Evolutionary conservation across 257 asterid genomes (phyloP).

Genomic region (Solanum arcanum): DNA sequence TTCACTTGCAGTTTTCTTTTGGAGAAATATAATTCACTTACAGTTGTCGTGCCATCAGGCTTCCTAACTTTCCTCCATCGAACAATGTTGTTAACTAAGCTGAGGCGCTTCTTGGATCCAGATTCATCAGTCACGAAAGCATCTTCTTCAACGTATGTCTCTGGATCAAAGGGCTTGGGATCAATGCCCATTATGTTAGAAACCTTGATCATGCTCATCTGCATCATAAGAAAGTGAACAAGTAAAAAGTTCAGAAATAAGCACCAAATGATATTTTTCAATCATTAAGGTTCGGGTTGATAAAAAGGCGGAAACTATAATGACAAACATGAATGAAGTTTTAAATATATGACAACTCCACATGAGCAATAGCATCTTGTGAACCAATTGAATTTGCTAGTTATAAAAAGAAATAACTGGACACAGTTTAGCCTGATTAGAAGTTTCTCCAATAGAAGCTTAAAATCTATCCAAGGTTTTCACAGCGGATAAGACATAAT

Average conservation of each 20-base stretch:
- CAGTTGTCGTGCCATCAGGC: conserved; percentile 65
- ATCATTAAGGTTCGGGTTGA: background rate
- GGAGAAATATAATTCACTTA: conserved; percentile 31
- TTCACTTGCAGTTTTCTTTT: conserved; percentile 44
- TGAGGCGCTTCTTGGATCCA: conserved; percentile 76
- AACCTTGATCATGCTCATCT: conserved; percentile 97
- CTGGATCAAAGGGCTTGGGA: conserved; percentile 82
- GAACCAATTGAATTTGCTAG: background rate
- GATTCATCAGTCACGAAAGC: conserved; percentile 84
- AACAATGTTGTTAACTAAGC: conserved; percentile 89
- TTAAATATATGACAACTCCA: background rate
- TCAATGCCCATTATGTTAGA: conserved; percentile 98
- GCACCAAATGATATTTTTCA: background rate
- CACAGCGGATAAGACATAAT: background rate
- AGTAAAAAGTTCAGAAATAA: background rate
- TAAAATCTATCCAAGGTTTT: background rate
- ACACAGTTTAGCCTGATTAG: background rate
- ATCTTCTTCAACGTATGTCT: conserved; percentile 81
- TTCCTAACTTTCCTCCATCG: conserved; percentile 84
- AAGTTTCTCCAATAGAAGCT: background rate
- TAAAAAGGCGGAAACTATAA: background rate
- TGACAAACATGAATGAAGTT: background rate
- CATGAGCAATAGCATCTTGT: background rate
- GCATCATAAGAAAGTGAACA: conserved; percentile 19
- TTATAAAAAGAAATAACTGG: background rate